Conservation (phyloP, 805 yeast species). For the Brettanomyces sp. region DNA sequence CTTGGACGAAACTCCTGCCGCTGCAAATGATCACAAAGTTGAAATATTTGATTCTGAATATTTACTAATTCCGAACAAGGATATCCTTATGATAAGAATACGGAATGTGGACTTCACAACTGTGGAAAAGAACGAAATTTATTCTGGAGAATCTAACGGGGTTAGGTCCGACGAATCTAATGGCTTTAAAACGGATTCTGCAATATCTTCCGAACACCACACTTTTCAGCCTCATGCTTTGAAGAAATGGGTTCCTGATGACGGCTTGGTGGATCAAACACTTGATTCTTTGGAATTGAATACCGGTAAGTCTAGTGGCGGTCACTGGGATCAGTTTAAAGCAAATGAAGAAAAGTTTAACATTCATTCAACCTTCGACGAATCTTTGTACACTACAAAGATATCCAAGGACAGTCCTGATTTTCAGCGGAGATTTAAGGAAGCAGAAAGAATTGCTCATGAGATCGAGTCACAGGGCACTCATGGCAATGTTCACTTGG, state of each 20-base stretch:
- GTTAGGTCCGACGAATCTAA: conserved; percentile 2
- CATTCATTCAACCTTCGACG: conserved; percentile 75
- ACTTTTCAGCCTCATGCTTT: conserved; percentile 59
- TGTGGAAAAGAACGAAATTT: background rate
- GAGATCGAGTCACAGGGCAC: conserved; percentile 68
- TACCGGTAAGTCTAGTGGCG: conserved; percentile 6
- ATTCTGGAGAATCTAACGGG: background rate
- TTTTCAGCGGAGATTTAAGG: conserved; percentile 49
- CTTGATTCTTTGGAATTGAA: conserved; percentile 8
- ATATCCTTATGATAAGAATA: conserved; percentile 41
- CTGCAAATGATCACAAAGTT: conserved; percentile 19
- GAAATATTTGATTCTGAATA: conserved; percentile 21
- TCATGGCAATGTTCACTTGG: conserved; percentile 68
- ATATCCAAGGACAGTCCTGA: conserved; percentile 65
- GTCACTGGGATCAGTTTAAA: conserved; percentile 86
- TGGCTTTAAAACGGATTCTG: conserved; percentile 75
- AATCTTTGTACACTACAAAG: conserved; percentile 77
- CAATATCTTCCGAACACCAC: conserved; percentile 50
- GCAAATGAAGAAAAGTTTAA: conserved; percentile 89
- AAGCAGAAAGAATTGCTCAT: conserved; percentile 71
- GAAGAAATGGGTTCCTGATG: conserved; percentile 79
- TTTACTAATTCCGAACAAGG: conserved; percentile 38
- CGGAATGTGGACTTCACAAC: conserved; percentile 26
- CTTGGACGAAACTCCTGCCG: conserved; percentile 19
- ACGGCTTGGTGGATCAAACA: conserved; percentile 11